Base-by-base conservation (phyloP, 352 stramenopile species). In the Globisporangium viniferum region DNA sequence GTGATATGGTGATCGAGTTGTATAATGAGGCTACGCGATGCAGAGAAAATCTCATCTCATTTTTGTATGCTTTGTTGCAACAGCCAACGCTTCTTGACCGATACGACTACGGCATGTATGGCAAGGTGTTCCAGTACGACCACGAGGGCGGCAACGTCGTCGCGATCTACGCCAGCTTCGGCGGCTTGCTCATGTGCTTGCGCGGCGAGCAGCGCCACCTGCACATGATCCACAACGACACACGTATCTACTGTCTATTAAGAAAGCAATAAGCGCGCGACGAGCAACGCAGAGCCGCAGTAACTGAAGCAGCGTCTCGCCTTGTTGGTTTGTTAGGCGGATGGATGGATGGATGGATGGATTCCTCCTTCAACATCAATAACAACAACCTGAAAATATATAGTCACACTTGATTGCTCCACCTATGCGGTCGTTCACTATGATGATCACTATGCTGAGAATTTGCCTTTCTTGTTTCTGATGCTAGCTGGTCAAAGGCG, bases 61-160 rank as follows among this genome's bases (percentile, higher is more conserved):
- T 41, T 49, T 9, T 44, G 39, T 64, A 9, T 18, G 4, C 71
- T 31, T 41, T 10, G 20, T 12, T 70, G 36, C 53, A 86, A 46
- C 15, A 46, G 81, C 85, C 93, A 33, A 98, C 94, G 29, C 84
- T 99, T 36, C 84, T 98, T 56, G 96, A 99, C 79, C 96, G 98
- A 69, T 99, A 99, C 75, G 97, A 99, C 82, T 99, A 99, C 77
- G 97, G 98, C 44, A 99, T 99, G 96, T 98, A 99, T 81, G 97
- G 97, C 72, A 97, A 98, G 69, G 93, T 99, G 31, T 99, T 99
- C 85, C 92, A 98, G 77, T 98, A 99, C 72, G 88, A 97, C 69
- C 96, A 99, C 78, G 88, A 98, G 68, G 97, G 96, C 64, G 94
- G 96, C 76, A 97, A 96, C 69, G 89, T 91, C 66, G 90, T 98